Evolutionary conservation across 140 eudicot species (phyloP).

Genomic region (Erigeron philadelphicus): DNA sequence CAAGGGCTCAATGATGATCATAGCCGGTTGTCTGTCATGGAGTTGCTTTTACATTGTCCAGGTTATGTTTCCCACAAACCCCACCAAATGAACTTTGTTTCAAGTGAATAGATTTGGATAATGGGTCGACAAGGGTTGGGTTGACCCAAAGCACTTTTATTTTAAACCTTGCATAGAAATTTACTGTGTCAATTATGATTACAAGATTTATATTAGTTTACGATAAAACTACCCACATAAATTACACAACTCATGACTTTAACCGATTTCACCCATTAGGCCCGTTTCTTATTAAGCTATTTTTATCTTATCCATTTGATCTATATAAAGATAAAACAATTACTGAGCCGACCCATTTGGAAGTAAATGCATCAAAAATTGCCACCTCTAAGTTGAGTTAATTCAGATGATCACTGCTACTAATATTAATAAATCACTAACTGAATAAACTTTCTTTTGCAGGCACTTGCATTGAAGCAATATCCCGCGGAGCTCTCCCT

Average conservation of each 20-base stretch:
- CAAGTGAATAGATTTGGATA: neutral
- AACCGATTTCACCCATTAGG: neutral
- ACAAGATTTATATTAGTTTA: neutral
- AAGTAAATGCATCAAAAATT: conserved; percentile 5
- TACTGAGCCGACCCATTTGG: neutral
- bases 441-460: neutral
- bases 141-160: neutral
- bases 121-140: neutral
- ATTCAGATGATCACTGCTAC: neutral
- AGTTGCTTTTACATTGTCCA: conserved; percentile 72
- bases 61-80: conserved; percentile 30
- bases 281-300: neutral
- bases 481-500: conserved; percentile 79
- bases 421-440: conserved; percentile 5
- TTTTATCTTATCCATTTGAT: neutral
- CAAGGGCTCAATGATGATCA: conserved; percentile 69
- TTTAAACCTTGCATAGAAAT: neutral
- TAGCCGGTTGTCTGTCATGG: conserved; percentile 65
- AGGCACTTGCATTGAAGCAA: conserved; percentile 59
- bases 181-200: neutral
- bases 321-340: neutral
- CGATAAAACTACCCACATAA: neutral
- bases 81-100: neutral
- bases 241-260: neutral
- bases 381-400: conserved; percentile 1